Conservation (phyloP, 495 filamentous ascomycete genomes). For the Lasiosphaeria ovina region DNA sequence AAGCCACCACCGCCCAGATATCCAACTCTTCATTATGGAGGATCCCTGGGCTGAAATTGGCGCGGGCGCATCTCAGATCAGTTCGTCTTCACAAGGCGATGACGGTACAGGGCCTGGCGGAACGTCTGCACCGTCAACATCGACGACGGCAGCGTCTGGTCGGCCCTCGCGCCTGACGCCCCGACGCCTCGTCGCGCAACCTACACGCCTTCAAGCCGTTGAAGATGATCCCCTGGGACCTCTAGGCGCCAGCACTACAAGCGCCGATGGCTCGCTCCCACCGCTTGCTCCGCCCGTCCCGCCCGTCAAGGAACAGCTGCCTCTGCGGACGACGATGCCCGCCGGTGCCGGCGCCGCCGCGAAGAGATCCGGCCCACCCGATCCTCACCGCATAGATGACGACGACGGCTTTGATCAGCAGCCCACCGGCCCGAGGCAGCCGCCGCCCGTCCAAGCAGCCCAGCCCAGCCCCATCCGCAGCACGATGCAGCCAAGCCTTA, state of each 20-base stretch:
- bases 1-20: background rate
- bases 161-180: conserved; percentile 47
- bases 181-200: conserved; percentile 75
- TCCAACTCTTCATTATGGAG: conserved; percentile 17
- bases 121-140: conserved; percentile 30
- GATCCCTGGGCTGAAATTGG: conserved; percentile 39
- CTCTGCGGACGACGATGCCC: conserved; percentile 53
- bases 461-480: conserved; percentile 51
- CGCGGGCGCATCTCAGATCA: conserved; percentile 14
- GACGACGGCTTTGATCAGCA: conserved; percentile 51
- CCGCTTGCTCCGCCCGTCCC: conserved; percentile 66
- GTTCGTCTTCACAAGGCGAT: conserved; percentile 22
- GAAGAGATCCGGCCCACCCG: conserved; percentile 50
- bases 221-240: conserved; percentile 85
- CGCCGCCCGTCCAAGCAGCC: conserved; percentile 73
- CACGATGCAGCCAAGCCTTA: conserved; percentile 76
- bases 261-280: conserved; percentile 40
- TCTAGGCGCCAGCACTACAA: conserved; percentile 68
- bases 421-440: conserved; percentile 56
- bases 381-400: conserved; percentile 62
- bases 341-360: conserved; percentile 15
- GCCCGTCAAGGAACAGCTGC: conserved; percentile 78
- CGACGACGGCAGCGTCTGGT: conserved; percentile 36
- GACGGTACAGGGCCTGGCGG: conserved; percentile 8
- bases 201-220: conserved; percentile 81